Conservation (phyloP, 768 basidiomycete genomes). For the Coprinellus micaceus region DNA sequence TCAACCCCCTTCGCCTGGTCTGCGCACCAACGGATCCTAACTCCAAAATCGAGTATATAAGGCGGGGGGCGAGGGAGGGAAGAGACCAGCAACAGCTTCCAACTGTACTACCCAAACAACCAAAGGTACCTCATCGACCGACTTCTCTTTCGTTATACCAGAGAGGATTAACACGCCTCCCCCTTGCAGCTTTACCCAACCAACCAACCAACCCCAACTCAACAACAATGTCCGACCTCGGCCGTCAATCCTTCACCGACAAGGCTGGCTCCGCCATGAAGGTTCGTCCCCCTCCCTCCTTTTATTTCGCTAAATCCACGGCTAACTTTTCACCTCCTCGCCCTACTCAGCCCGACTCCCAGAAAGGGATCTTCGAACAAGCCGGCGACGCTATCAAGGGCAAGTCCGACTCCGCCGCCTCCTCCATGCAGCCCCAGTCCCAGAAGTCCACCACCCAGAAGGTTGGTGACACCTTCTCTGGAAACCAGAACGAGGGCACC, state of each 20-base stretch:
- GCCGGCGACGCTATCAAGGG: constrained; percentile 47
- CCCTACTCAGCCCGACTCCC: constrained; percentile 59
- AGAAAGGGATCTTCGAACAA: constrained; percentile 55
- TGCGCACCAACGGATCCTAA: no score
- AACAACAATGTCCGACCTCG: constrained; percentile 51
- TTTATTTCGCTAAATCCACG: no score
- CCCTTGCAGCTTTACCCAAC: constrained; percentile 1
- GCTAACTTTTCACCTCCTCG: no score
- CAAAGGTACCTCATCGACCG: no score
- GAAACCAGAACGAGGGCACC: constrained; percentile 48
- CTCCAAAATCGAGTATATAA: no score
- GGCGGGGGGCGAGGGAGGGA: no score
- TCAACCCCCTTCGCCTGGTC: no score
- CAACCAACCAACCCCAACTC: constrained; percentile 4
- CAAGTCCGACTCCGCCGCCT: constrained; percentile 42
- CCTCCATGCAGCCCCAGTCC: constrained; percentile 48
- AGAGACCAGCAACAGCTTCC: no score
- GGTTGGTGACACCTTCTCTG: constrained; percentile 42
- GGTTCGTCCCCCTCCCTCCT: constrained; percentile 25
- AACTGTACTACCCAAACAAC: no score
- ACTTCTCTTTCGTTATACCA: no score
- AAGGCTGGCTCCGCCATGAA: constrained; percentile 49
- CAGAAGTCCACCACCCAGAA: constrained; percentile 53
- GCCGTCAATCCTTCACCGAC: constrained; percentile 57
- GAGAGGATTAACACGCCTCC: no score